Percentiles rank a stretch among this genome's conserved stretches.
These are phyloP conservation scores for Botrytis byssoidea DNA, from an alignment of 2,329 filamentous ascomycete genomes.

Conservation along the genomic window DNA sequence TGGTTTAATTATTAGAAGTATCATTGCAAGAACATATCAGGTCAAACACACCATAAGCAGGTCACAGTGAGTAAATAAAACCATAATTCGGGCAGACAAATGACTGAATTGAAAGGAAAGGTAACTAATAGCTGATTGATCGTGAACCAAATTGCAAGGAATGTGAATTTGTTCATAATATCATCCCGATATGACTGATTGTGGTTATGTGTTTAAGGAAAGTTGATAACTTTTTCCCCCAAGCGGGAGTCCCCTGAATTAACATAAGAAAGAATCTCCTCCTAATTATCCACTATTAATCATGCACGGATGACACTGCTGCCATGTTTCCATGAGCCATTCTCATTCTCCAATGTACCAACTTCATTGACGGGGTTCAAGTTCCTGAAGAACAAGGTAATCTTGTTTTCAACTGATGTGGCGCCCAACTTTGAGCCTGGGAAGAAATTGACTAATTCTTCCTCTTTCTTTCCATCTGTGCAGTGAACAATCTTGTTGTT, in stretches of 20 bases:
- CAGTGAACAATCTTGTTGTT: neutral
- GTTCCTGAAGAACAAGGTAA: conserved; percentile 18
- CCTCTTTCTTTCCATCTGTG: neutral
- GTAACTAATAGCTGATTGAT: neutral
- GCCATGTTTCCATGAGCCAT: conserved; percentile 10
- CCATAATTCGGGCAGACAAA: neutral
- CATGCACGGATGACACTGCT: conserved; percentile 5
- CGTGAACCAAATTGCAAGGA: neutral
- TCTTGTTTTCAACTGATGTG: conserved; percentile 13
- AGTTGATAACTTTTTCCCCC: neutral
- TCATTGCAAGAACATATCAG: neutral
- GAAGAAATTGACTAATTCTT: conserved; percentile 8
- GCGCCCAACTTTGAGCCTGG: conserved; percentile 17
- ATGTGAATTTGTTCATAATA: neutral
- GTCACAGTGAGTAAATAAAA: no score
- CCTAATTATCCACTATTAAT: neutral
- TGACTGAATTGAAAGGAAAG: neutral
- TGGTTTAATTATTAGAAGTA: no score
- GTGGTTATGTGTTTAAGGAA: neutral
- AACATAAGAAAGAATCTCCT: neutral
- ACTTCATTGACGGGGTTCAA: conserved; percentile 16
- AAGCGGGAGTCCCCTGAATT: neutral
- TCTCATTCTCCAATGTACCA: neutral
- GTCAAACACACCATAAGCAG: neutral
- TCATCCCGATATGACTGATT: neutral